phyloP scores from a whole-genome alignment of 1,284 basidiomycete genomes.

The Leccinum subrobustum region DNA sequence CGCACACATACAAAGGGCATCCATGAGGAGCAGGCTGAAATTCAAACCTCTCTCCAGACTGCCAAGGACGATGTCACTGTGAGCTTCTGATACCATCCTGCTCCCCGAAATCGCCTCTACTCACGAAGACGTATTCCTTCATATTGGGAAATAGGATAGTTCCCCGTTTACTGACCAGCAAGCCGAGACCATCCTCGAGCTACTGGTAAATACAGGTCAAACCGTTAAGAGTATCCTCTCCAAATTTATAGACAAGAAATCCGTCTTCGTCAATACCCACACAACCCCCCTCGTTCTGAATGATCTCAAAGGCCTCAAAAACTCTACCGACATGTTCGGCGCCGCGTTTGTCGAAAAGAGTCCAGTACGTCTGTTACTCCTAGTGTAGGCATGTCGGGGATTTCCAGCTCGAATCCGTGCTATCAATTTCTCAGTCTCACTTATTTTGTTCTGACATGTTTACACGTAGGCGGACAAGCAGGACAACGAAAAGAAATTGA shows the following conservation, averaged over 20 bases:
- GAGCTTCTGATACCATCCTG: background rate
- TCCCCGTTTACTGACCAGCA: background rate
- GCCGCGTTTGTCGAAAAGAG: background rate
- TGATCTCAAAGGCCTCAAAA: background rate
- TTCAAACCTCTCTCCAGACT: rapidly evolving
- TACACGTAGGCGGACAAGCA: background rate
- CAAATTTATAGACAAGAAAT: conserved; percentile 1
- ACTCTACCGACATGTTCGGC: background rate
- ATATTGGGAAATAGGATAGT: background rate
- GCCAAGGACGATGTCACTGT: conserved; percentile 1
- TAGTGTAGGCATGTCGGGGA: background rate
- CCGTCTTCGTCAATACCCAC: background rate
- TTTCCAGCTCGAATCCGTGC: background rate
- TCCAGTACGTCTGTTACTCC: conserved; percentile 1
- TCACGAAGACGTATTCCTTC: background rate
- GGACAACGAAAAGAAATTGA: background rate
- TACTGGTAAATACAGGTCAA: no score
- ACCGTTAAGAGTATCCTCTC: background rate
- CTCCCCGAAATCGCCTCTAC: background rate
- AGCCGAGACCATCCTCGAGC: background rate
- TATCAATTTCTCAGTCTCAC: background rate
- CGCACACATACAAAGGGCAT: background rate
- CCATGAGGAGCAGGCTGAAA: rapidly evolving
- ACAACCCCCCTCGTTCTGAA: no score
- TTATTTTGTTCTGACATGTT: background rate